Evolutionary conservation across 768 basidiomycete genomes (phyloP), one percentile per base, ranked within the genome.

Genomic region (Boletus insuetus): DNA sequence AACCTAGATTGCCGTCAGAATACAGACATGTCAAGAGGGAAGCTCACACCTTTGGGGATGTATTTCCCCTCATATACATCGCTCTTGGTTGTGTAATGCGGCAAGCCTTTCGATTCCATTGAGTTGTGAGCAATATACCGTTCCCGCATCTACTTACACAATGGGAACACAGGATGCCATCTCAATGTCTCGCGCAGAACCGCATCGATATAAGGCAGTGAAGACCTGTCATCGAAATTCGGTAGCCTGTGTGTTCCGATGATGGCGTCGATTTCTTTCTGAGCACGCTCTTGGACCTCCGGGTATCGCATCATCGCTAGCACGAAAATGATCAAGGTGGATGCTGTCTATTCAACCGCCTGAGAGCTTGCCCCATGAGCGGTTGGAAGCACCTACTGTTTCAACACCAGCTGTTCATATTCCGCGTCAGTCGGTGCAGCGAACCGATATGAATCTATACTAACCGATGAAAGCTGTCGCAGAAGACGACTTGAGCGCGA

Each of bases 221-320:
- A 61, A 7, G 58, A 5, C 32, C 64, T 53, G 53, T 75, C 74
- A 19, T 53, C 61, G 24, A 69, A 66, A 24, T 59, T 38, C 1
- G 72, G 67, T 6, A 74, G 51, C 26, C 72, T 58, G 5, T 61
- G 31, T 3, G 42, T 52, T 51, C 75, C 75, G 20, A 71, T 19
- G 26, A 65, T 56, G 3, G 65, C 50, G 7, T 76, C 70, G 3
- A 75, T 69, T 53, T 75, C 74, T 46, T 57, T 65, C 47, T 67
- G 70, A 6, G 68, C 72, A 44, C 68, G 64, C 29, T 64, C 61
- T 55, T 76, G 75, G 16, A 63, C 65, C 32, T 74, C 56, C 9
- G 74, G 74, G 51, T 70, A 65, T 22, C 46, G 52, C 51, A 70
- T 63, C 75, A 76, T 73, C 35, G 70, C 72, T 20, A 73, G 49